Base-by-base conservation (phyloP, 2,329 filamentous ascomycete genomes). In the Fusarium sublunatum region DNA sequence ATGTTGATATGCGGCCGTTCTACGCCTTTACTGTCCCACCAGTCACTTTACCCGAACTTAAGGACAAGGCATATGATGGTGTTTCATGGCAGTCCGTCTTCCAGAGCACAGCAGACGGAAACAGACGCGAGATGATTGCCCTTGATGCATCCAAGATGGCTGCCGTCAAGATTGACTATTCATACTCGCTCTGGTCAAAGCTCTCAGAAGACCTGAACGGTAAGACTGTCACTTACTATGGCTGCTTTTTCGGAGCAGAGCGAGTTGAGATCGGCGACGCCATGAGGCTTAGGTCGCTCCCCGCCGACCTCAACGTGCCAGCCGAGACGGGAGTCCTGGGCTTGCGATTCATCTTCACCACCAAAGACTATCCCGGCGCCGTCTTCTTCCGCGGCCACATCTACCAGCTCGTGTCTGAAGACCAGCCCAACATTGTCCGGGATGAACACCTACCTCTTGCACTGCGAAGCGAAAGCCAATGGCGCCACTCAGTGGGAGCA, bases 61-160 rank as follows among this genome's bases (percentile, higher is more conserved):
- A 75, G 52, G 75, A 76, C 15, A 76, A 76, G 42, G 59, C 72
- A 1, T 79, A 81, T 61, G 76, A 80, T 11, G 72, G 78, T 4
- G 70, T 83, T 11, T 70, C 76, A 9, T 84, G 82, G 82, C 73
- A 78, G 7, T 63, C 63, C 4, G 62, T 78, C 36, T 73, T 81
- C 40, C 71, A 68, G 19, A 60, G 65, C 22, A 68, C 73, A 4
- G 69, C 71, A 15, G 77, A 81, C 44, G 65, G 69, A 0, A 69
- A 75, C n/a, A 76, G 75, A 56, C 74, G 76, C 15, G 79, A 82
- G 41, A 65, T 77, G 9, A 67, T 83, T 7, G 74, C 75, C 2
- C 75, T 84, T 4, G 82, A 84, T 55, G 82, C 81, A 1, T 83
- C 82, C 5, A 84, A 84, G 65, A 74, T 84, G 67, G 82, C 79